Evolutionary conservation across 2,329 filamentous ascomycete genomes (phyloP), one percentile per base, ranked within the genome.

Genomic region (Aspergillus floridensis): DNA sequence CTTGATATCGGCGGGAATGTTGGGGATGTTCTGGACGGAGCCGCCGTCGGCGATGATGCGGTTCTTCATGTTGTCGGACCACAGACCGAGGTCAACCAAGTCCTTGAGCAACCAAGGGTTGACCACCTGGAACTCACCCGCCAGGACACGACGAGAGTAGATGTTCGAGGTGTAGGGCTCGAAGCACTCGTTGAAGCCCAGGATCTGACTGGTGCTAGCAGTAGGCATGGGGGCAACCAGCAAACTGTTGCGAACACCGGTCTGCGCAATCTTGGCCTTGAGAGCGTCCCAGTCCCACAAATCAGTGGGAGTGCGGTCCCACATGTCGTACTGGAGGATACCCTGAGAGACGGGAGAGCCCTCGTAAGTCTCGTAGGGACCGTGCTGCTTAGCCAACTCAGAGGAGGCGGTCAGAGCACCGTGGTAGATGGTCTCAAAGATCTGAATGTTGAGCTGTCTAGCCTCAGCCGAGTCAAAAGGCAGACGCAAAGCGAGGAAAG

Each of bases 31-130:
- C 79, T 98, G 95, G 58, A 99, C 90, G 21, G 93, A 98, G 66
- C 95, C 95, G 67, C 91, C 91, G 63, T 97, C 93, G 59, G 95
- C 90, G 72, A 99, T 99, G 84, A 99, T 99, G 70, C 95, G 92
- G 84, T 99, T 99, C 88, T 99, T 99, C 95, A 99, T 99, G 81
- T 92, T 92, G 80, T 99, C 93, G 51, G 93, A 97, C 95, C 95
- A 99, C 49, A 99, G 84, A 62, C 95, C 95, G 82, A 97, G 91
- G 74, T 99, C 95, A 68, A 99, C 95, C 31, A 99, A 87, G 72
- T 99, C 95, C 84, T 96, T 97, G 62, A 99, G 87, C 64, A 99
- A 81, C 95, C 95, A 99, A 55, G 95, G 95, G 83, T 99, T 99
- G 77, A 99, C 95, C 57, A 99, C 92, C 81, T 99, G 95, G 87